Percentiles rank a stretch among this genome's conserved stretches.
Conservation (phyloP, 495 filamentous ascomycete genomes). For the Podospora fimiseda region DNA sequence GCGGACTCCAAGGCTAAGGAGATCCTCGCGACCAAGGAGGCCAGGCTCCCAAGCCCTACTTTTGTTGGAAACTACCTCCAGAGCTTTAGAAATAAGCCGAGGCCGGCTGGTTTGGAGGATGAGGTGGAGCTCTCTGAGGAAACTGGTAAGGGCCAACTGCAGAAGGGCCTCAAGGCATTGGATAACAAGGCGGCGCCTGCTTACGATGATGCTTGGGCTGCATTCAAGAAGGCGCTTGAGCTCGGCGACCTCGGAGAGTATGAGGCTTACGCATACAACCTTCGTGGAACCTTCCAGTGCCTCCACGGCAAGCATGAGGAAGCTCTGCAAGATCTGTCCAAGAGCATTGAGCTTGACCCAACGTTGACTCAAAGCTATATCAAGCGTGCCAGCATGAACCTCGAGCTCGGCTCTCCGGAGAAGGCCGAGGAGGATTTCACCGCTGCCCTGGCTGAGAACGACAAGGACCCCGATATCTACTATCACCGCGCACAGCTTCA, state of each 20-base stretch:
- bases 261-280: slow-evolving; percentile 89
- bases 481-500: slow-evolving; percentile 98
- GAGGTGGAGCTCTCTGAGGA: slow-evolving; percentile 66
- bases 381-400: slow-evolving; percentile 96
- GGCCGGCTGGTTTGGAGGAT: slow-evolving; percentile 79
- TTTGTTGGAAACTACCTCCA: slow-evolving; percentile 98
- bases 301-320: slow-evolving; percentile 78
- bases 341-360: slow-evolving; percentile 85
- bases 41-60: slow-evolving; percentile 82
- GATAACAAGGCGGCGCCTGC: slow-evolving; percentile 78
- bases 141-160: slow-evolving; percentile 76
- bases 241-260: slow-evolving; percentile 67
- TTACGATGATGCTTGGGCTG: slow-evolving; percentile 76
- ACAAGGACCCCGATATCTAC: slow-evolving; percentile 92
- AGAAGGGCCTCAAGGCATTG: slow-evolving; percentile 73
- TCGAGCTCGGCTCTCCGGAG: slow-evolving; percentile 86
- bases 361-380: slow-evolving; percentile 92
- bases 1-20: slow-evolving; percentile 85
- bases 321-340: slow-evolving; percentile 77
- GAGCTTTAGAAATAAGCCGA: slow-evolving; percentile 79
- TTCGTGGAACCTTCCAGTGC: slow-evolving; percentile 93
- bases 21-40: slow-evolving; percentile 65
- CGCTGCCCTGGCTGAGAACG: slow-evolving; percentile 75
- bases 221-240: slow-evolving; percentile 85
- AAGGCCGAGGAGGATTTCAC: slow-evolving; percentile 84